phyloP scores from a whole-genome alignment of 169 alveolate genomes.

The Babesia ovata region DNA sequence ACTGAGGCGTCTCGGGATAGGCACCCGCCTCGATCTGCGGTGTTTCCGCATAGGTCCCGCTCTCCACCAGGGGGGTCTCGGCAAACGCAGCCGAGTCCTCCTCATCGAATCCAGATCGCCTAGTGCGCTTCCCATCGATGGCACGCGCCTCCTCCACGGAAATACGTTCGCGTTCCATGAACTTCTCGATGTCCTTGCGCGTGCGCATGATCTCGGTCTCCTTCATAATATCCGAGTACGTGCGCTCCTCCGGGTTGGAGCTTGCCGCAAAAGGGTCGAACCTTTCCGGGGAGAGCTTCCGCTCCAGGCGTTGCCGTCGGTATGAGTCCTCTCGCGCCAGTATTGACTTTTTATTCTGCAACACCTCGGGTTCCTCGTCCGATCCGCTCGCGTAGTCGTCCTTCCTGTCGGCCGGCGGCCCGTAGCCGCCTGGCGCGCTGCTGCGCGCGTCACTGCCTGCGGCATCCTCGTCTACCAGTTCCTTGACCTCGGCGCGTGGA shows the following conservation, averaged over 20 bases:
- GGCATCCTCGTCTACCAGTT: constrained; percentile 23
- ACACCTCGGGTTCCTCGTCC: constrained; percentile 28
- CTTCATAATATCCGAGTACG: constrained; percentile 72
- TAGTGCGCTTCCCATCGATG: constrained; percentile 44
- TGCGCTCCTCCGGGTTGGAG: constrained; percentile 74
- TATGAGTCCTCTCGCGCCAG: constrained; percentile 71
- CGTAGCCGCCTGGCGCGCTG: neutral
- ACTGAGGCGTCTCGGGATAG: constrained; percentile 3
- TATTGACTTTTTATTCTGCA: constrained; percentile 66
- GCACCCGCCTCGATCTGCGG: constrained; percentile 3
- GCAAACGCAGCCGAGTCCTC: constrained; percentile 19
- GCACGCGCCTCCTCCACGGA: constrained; percentile 49
- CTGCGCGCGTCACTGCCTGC: neutral
- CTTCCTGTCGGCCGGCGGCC: constrained; percentile 1
- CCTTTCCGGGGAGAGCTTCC: constrained; percentile 82
- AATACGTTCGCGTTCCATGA: constrained; percentile 56
- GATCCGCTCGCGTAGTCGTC: constrained; percentile 23
- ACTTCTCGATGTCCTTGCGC: constrained; percentile 56
- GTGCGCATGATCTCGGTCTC: constrained; percentile 50
- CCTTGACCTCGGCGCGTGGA: constrained; percentile 22
- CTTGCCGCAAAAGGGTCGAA: constrained; percentile 81
- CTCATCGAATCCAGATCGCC: constrained; percentile 12
- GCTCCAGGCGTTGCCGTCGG: constrained; percentile 64
- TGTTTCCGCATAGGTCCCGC: constrained; percentile 16
- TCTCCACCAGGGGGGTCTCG: constrained; percentile 21